Percentiles rank a stretch among this genome's conserved stretches.
phyloP scores from a whole-genome alignment of 495 filamentous ascomycete genomes.

The Aspergillus asperescens region DNA sequence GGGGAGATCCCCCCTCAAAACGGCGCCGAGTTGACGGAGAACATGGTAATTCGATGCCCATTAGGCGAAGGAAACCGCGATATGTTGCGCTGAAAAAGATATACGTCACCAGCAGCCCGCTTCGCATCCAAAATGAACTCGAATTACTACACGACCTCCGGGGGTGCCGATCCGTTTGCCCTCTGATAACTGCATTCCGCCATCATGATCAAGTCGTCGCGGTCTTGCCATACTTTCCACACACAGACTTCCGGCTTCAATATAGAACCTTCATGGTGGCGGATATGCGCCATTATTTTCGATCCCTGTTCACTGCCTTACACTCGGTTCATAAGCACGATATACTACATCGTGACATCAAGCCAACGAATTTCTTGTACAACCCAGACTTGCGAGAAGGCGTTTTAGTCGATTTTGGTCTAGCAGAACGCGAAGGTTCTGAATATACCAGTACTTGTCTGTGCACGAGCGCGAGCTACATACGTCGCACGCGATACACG shows the following conservation, averaged over 20 bases:
- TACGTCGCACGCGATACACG: constrained; percentile 35
- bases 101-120: constrained; percentile 91
- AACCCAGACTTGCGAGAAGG: constrained; percentile 74
- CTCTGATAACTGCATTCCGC: constrained; percentile 92
- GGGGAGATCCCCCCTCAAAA: constrained; percentile 56
- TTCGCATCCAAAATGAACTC: constrained; percentile 92
- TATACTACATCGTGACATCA: constrained; percentile 96
- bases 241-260: constrained; percentile 93
- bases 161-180: constrained; percentile 77
- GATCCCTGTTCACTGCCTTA: constrained; percentile 80
- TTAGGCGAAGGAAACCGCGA: constrained; percentile 47
- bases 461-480: constrained; percentile 34
- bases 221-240: constrained; percentile 89
- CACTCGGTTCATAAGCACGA: constrained; percentile 71
- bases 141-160: constrained; percentile 90
- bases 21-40: constrained; percentile 34
- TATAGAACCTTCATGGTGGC: constrained; percentile 78
- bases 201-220: constrained; percentile 92
- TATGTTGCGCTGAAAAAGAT: constrained; percentile 99
- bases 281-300: constrained; percentile 85
- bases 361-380: constrained; percentile 99
- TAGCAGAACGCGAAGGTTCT: constrained; percentile 64
- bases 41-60: constrained; percentile 22
- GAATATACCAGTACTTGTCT: constrained; percentile 40
- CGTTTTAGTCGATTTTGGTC: constrained; percentile 92